phyloP scores from a whole-genome alignment of 495 filamentous ascomycete species.

The Aspergillus asperescens region DNA sequence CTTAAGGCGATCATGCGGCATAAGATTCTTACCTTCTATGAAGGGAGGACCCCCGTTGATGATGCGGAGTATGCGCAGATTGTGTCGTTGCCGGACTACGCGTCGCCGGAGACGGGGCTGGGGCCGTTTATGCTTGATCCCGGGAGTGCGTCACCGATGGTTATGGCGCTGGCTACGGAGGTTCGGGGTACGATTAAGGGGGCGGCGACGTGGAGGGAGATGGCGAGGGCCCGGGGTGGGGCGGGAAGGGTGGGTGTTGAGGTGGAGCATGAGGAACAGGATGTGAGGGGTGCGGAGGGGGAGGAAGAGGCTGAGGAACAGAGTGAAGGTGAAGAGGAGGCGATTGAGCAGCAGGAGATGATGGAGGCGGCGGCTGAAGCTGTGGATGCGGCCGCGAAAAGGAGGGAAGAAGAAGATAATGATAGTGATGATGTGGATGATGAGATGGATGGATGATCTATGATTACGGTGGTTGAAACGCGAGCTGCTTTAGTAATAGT shows the following conservation, averaged over 20 bases:
- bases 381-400: conserved; percentile 20
- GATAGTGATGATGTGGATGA: conserved; percentile 20
- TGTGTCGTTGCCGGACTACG: conserved; percentile 41
- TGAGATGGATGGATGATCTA: conserved; percentile 11
- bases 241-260: conserved; percentile 15
- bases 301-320: conserved; percentile 23
- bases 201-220: conserved; percentile 30
- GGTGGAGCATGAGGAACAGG: conserved; percentile 14
- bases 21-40: conserved; percentile 57
- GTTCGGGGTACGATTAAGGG: conserved; percentile 36
- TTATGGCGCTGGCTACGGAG: conserved; percentile 37
- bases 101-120: conserved; percentile 25
- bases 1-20: conserved; percentile 77
- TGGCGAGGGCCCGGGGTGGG: conserved; percentile 17
- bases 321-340: conserved; percentile 34
- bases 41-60: conserved; percentile 27
- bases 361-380: conserved; percentile 13
- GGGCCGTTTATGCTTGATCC: conserved; percentile 30
- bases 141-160: conserved; percentile 19
- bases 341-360: conserved; percentile 15
- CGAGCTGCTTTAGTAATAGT: not conserved
- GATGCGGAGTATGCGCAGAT: conserved; percentile 49
- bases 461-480: not conserved
- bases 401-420: conserved; percentile 12
- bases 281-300: conserved; percentile 15